A percentile compares a stretch with the other conserved stretches of the same genome.
These are phyloP conservation scores for Lecanoromycetidae sp. DNA, from an alignment of 2,329 filamentous ascomycete genomes.

Conservation along the genomic window DNA sequence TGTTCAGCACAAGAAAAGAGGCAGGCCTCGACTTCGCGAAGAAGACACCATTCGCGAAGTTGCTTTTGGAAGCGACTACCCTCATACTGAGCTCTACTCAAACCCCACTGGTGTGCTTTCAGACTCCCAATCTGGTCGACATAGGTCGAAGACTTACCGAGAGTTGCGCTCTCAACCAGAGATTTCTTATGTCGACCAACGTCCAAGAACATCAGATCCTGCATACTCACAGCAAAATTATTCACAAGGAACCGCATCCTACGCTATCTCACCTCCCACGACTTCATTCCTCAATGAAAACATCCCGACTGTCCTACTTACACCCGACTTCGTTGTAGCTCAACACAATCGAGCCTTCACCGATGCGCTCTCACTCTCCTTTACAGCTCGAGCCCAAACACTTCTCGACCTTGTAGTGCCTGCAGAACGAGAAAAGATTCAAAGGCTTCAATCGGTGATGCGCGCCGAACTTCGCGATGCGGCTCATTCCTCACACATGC, in stretches of 20 bases:
- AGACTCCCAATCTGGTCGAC: constrained; percentile 15
- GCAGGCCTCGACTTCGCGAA: constrained; percentile 32
- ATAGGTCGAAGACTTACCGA: constrained; percentile 17
- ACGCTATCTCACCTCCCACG: constrained; percentile 10
- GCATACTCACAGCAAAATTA: constrained; percentile 12
- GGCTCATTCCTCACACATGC: constrained; percentile 38
- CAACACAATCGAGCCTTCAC: constrained; percentile 18
- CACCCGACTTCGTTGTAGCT: constrained; percentile 17
- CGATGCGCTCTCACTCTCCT: constrained; percentile 14
- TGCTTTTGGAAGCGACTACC: constrained; percentile 13
- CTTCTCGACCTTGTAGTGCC: constrained; percentile 34
- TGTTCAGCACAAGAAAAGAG: constrained; percentile 37
- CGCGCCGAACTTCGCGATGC: constrained; percentile 38
- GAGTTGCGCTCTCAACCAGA: constrained; percentile 19
- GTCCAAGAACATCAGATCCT: constrained; percentile 16
- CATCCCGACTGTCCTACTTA: constrained; percentile 18
- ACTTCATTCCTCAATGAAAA: constrained; percentile 10
- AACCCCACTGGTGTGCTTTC: constrained; percentile 10
- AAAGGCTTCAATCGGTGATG: constrained; percentile 33
- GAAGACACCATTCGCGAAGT: constrained; percentile 25
- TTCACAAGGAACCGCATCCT: constrained; percentile 7
- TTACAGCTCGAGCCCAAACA: constrained; percentile 12
- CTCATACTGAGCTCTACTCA: constrained; percentile 14
- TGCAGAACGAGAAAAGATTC: constrained; percentile 32
- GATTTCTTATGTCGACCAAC: constrained; percentile 12